Base-by-base conservation (phyloP, 495 filamentous ascomycete species). In the Daldinia decipiens region DNA sequence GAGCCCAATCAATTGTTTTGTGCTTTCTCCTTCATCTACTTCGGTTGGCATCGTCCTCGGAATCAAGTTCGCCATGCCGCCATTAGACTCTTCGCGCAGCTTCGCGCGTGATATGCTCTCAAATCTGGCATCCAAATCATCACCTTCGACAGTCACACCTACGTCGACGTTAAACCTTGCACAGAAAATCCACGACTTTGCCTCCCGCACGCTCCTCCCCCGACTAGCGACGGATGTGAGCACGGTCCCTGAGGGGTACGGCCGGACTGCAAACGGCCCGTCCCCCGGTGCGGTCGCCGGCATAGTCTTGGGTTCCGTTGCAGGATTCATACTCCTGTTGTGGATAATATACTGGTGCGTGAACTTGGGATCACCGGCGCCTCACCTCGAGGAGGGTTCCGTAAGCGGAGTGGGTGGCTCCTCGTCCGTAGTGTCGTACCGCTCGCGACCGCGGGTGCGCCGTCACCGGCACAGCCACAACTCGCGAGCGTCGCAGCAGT, bases 231-330 rank as follows among this genome's bases (percentile, higher is more conserved):
- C 65, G 40, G 73, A 70, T 52, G 75, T 74, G n/a, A 59, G 70
- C 31, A 81, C 81, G 6, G 80, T 97, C 71, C 91, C 92, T 5
- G 82, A 89, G 43, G 86, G 85, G 64, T 97, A 97, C 84, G 85
- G 86, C 29, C 79, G 83, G 54, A 81, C 88, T 19, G 76, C 87
- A 74, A 73, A 76, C 55, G 85, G 89, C 11, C 92, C 90, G 0
- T 24, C 82, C 4, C 84, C 94, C 0, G 94, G 93, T 38, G 86
- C 88, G 19, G 87, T 97, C n/a, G 93, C 84, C 13, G 94, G 93
- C 67, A 95, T 96, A 59, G 88, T 93, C 26, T 86, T 97, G 34
- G 94, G 94, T 70, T 85, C 87, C 53, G 89, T 97, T n/a, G 87
- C 82, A n/a, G 93, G 91, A 60, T 94, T 97, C 81, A 74, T 95